Conservation (phyloP, 2,329 filamentous ascomycete genomes). For the Neofusicoccum sp. region DNA sequence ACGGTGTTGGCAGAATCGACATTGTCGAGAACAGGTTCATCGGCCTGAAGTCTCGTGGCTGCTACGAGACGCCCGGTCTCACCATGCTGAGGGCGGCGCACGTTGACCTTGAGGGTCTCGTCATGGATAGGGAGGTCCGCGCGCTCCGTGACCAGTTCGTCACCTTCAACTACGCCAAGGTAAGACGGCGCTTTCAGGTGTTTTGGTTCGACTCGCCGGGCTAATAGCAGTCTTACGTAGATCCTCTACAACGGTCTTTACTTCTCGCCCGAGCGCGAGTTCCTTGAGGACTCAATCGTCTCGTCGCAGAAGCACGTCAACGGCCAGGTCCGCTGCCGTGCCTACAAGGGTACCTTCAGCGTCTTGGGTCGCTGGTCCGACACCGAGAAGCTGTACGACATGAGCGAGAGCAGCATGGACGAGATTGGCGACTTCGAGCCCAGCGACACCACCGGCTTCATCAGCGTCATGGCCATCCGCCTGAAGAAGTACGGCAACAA, state of each 20-base stretch:
- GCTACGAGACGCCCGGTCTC: conserved; percentile 65
- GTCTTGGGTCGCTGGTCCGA: conserved; percentile 62
- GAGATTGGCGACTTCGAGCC: conserved; percentile 69
- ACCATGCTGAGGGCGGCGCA: conserved; percentile 58
- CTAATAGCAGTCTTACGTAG: neutral
- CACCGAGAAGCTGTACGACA: conserved; percentile 71
- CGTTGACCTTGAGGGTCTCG: conserved; percentile 66
- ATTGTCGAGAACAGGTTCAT: conserved; percentile 83
- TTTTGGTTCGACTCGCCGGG: too few relatives aligned
- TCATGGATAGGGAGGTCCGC: conserved; percentile 69
- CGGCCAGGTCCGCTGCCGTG: conserved; percentile 60
- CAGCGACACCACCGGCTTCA: conserved; percentile 67
- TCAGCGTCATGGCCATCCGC: conserved; percentile 68
- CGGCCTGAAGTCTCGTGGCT: conserved; percentile 78
- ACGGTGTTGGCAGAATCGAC: conserved; percentile 80
- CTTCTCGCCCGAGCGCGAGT: conserved; percentile 73
- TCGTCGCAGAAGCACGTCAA: conserved; percentile 45
- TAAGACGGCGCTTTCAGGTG: conserved; percentile 36
- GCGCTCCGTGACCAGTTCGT: conserved; percentile 72
- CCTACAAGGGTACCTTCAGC: conserved; percentile 68
- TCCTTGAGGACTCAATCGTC: conserved; percentile 62
- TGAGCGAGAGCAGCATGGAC: conserved; percentile 70
- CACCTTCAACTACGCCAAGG: conserved; percentile 64
- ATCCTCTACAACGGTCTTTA: conserved; percentile 63
- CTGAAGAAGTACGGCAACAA: conserved; percentile 24